A percentile compares a stretch with the other conserved stretches of the same genome.
Conservation (phyloP, 306 rosid species). For the Potentilla sterilis region DNA sequence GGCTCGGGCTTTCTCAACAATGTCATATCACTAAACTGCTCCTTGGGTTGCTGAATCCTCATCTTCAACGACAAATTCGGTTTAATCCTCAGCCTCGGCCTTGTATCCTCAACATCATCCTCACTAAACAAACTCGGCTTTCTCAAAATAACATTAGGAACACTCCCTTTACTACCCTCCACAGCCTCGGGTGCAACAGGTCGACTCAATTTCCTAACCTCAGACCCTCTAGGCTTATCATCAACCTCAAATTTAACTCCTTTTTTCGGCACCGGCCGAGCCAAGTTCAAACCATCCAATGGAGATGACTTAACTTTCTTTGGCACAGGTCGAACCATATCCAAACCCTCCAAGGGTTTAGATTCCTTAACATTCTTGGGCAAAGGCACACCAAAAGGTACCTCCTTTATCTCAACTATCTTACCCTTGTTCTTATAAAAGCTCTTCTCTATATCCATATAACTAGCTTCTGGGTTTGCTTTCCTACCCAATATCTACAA, state of each 20-base stretch:
- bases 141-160: constrained; percentile 80
- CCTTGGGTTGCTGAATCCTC: constrained; percentile 46
- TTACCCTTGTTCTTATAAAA: constrained; percentile 71
- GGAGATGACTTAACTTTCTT: constrained; percentile 45
- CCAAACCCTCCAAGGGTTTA: constrained; percentile 45
- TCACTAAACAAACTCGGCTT: constrained; percentile 56
- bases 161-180: constrained; percentile 41
- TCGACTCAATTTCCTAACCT: constrained; percentile 47
- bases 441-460: constrained; percentile 82
- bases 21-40: constrained; percentile 72
- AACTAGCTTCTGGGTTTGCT: constrained; percentile 68
- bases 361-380: constrained; percentile 30
- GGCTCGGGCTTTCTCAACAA: constrained; percentile 79
- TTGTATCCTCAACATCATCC: constrained; percentile 39
- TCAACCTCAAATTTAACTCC: constrained; percentile 43
- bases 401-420: constrained; percentile 53
- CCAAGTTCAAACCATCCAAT: constrained; percentile 58
- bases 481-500: constrained; percentile 85
- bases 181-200: constrained; percentile 27
- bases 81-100: constrained; percentile 56
- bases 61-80: constrained; percentile 67
- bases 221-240: constrained; percentile 37
- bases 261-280: constrained; percentile 65
- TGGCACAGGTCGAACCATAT: constrained; percentile 70
- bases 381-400: constrained; percentile 58